These are phyloP conservation scores for Hordeum pubiflorum DNA, from an alignment of 202 grass and related monocot species.

Conservation along the genomic window DNA sequence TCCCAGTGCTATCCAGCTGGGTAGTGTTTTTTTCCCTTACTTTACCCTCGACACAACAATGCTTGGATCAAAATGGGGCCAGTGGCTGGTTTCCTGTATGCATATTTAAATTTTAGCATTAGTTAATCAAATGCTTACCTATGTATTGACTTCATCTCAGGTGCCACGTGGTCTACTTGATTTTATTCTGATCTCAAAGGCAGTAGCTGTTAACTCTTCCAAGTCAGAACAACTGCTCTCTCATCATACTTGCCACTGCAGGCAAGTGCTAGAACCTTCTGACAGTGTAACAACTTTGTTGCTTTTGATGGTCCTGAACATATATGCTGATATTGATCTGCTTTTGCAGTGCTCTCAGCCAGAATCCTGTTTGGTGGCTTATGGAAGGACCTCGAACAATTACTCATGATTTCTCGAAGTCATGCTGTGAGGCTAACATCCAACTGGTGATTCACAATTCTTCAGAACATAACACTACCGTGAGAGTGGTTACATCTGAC, in stretches of 20 bases:
- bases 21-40: neutral
- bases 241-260: constrained; percentile 82
- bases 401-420: constrained; percentile 74
- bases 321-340: constrained; percentile 20
- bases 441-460: constrained; percentile 60
- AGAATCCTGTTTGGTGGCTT: constrained; percentile 66
- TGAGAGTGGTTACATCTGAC: constrained; percentile 60
- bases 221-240: constrained; percentile 49
- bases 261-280: constrained; percentile 52
- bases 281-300: neutral
- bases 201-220: constrained; percentile 31
- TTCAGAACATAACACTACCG: constrained; percentile 29
- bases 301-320: constrained; percentile 11
- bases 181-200: constrained; percentile 86
- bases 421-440: constrained; percentile 62
- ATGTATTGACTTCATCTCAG: constrained; percentile 33
- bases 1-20: neutral
- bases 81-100: neutral
- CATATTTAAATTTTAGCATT: neutral
- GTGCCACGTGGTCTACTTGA: constrained; percentile 57
- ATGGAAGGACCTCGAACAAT: constrained; percentile 66
- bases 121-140: constrained; percentile 17
- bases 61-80: constrained; percentile 12
- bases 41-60: neutral
- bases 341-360: constrained; percentile 50